A percentile compares a stretch with the other conserved stretches of the same genome.
phyloP scores from a whole-genome alignment of 1,284 basidiomycete genomes.

The Rhodotorula sp. region DNA sequence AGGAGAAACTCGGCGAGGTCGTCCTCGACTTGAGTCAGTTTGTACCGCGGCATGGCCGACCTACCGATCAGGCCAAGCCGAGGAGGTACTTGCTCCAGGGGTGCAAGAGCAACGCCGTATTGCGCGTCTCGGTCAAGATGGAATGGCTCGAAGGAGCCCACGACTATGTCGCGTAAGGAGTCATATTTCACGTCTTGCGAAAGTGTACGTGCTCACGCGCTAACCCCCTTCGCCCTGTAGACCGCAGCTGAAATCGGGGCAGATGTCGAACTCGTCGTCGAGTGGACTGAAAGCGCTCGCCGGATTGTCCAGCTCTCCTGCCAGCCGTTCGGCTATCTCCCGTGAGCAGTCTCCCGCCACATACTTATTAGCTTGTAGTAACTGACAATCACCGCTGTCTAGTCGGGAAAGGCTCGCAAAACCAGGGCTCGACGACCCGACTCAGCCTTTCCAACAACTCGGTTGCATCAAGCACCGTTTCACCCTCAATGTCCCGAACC shows the following conservation, averaged over 20 bases:
- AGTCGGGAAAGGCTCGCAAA: conserved; percentile 2
- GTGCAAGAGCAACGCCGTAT: conserved; percentile 43
- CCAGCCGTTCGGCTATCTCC: conserved; percentile 52
- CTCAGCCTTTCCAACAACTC: not conserved
- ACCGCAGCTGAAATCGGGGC: conserved; percentile 24
- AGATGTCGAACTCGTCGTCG: conserved; percentile 1
- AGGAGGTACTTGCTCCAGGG: conserved; percentile 41
- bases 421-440: not conserved
- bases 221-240: not conserved
- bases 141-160: conserved; percentile 40
- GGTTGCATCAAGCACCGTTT: not conserved
- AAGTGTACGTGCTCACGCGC: not conserved
- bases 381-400: not conserved
- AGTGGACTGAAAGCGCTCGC: conserved; percentile 2
- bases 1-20: conserved; percentile 41
- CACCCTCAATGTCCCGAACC: not conserved
- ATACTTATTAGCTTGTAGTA: not conserved
- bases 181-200: not conserved
- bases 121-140: conserved; percentile 43
- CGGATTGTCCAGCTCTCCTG: conserved; percentile 9
- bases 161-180: conserved; percentile 34
- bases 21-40: conserved; percentile 43
- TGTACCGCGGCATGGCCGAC: conserved; percentile 15
- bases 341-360: conserved; percentile 50
- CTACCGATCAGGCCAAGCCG: conserved; percentile 8